phyloP scores from a whole-genome alignment of 148 eudicot genomes.

The Rheum nobile region DNA sequence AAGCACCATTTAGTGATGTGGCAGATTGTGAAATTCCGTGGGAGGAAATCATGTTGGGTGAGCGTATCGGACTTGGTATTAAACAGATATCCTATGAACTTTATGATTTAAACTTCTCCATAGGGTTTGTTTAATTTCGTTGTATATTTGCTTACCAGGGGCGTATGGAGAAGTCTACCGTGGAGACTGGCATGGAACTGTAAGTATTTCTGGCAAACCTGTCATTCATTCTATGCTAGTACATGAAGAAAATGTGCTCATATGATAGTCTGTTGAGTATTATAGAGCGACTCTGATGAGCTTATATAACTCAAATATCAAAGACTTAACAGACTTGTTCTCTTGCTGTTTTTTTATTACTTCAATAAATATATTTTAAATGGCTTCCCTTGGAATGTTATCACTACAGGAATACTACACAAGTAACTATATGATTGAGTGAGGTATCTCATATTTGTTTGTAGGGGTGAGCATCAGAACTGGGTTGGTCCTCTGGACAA shows the following conservation, averaged over 20 bases:
- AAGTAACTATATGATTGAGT: background rate
- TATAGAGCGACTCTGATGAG: background rate
- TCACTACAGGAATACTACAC: too few species aligned
- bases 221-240: background rate
- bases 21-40: conserved; percentile 82
- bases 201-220: conserved; percentile 27
- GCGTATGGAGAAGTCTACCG: conserved; percentile 93
- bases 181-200: conserved; percentile 98
- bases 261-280: background rate
- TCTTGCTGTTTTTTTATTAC: background rate
- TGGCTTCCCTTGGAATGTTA: background rate
- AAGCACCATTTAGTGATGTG: conserved; percentile 53
- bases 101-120: background rate
- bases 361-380: too few species aligned
- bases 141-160: conserved; percentile 33
- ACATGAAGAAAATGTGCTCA: background rate
- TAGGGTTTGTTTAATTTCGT: background rate
- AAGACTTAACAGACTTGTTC: background rate
- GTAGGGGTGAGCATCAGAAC: background rate
- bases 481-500: too few species aligned
- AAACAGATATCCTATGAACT: background rate
- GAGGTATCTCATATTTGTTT: background rate
- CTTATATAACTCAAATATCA: background rate
- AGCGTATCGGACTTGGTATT: conserved; percentile 97
- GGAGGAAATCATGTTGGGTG: conserved; percentile 91